Conservation (phyloP, 306 rosid genomes). For the Casuarina glauca region DNA sequence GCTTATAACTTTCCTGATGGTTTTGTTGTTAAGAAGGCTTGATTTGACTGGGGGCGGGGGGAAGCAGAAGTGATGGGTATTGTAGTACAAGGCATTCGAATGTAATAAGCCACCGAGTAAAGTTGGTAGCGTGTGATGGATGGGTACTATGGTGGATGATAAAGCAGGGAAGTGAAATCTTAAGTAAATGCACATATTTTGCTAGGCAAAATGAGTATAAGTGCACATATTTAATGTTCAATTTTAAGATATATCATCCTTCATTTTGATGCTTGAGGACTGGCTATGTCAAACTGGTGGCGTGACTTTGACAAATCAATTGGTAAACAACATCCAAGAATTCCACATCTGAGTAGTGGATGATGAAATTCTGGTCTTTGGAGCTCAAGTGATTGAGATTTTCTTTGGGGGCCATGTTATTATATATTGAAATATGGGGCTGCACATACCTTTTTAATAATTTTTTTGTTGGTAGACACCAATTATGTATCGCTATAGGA, state of each 20-base stretch:
- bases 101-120: neutral
- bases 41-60: constrained; percentile 2
- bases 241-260: neutral
- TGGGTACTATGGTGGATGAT: neutral
- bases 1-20: neutral
- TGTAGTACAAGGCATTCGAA: neutral
- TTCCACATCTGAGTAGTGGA: neutral
- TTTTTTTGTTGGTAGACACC: neutral
- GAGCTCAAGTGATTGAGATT: neutral
- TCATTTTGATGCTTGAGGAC: neutral
- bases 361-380: neutral
- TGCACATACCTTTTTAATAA: neutral
- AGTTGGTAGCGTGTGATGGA: neutral
- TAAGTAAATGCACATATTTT: neutral
- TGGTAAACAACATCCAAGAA: neutral
- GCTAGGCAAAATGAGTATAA: neutral
- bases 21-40: neutral
- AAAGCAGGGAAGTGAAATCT: neutral
- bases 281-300: neutral
- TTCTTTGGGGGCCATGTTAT: neutral
- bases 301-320: neutral
- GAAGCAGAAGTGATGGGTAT: neutral
- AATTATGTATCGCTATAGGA: neutral
- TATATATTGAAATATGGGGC: neutral
- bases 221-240: neutral